These are phyloP conservation scores for Oryza meyeriana DNA, from an alignment of 176 grass and related monocot genomes.

Conservation along the genomic window DNA sequence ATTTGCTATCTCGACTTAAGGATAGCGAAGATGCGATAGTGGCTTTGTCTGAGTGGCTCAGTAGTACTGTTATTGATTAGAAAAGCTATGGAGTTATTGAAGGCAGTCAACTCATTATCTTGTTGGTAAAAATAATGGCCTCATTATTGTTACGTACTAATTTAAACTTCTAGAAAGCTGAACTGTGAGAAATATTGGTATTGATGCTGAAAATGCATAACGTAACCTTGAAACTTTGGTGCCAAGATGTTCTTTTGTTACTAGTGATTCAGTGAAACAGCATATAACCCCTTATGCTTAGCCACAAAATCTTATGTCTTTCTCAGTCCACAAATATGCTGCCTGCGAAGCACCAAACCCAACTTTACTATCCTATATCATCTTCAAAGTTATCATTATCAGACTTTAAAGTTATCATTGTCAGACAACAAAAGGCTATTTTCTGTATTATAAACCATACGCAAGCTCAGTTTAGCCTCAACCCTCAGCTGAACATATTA, in stretches of 20 bases:
- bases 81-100: not conserved
- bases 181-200: not conserved
- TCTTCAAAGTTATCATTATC: not conserved
- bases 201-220: not conserved
- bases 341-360: not conserved
- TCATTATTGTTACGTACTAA: not conserved
- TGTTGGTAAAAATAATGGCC: not conserved
- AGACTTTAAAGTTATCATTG: not conserved
- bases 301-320: not conserved
- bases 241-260: not conserved
- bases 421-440: not conserved
- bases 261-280: not conserved
- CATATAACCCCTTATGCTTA: not conserved
- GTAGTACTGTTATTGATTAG: not conserved
- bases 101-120: not conserved
- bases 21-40: not conserved
- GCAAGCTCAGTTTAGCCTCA: not conserved
- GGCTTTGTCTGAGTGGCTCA: not conserved
- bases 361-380: not conserved
- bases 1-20: not conserved
- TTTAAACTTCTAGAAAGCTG: not conserved
- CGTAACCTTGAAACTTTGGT: not conserved
- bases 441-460: not conserved
- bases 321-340: not conserved
- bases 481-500: not conserved